Conservation (phyloP, 441 rosid species). For the Erodium texanum region DNA sequence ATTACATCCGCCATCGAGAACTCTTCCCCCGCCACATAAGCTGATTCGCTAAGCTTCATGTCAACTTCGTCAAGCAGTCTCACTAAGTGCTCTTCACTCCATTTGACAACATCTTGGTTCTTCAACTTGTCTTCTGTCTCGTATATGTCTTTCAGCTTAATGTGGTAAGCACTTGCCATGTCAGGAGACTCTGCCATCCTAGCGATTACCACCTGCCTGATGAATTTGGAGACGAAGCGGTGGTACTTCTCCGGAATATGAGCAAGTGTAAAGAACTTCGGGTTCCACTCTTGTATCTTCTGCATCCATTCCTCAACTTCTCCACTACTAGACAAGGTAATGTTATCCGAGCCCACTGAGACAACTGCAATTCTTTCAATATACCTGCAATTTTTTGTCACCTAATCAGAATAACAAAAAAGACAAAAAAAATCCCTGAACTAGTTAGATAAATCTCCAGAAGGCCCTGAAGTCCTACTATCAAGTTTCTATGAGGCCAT, state of each 20-base stretch:
- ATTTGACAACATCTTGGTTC: conserved; percentile 33
- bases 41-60: conserved; percentile 36
- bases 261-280: conserved; percentile 63
- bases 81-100: conserved; percentile 52
- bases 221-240: conserved; percentile 55
- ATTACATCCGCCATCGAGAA: conserved; percentile 82
- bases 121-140: conserved; percentile 62
- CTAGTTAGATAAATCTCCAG: too few relatives aligned
- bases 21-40: conserved; percentile 57
- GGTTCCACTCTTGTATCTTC: conserved; percentile 68
- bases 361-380: conserved; percentile 68
- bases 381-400: conserved; percentile 37
- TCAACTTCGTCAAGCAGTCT: conserved; percentile 65
- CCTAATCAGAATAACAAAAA: too few relatives aligned
- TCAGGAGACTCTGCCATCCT: conserved; percentile 89
- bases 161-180: conserved; percentile 76
- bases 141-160: conserved; percentile 60
- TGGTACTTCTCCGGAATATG: conserved; percentile 55
- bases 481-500: too few relatives aligned
- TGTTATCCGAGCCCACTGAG: conserved; percentile 43
- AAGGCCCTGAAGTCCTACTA: too few relatives aligned
- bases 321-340: conserved; percentile 30
- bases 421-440: too few relatives aligned
- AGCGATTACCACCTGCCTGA: conserved; percentile 69
- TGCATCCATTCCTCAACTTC: conserved; percentile 72